Evolutionary conservation across 2,329 filamentous ascomycete genomes (phyloP), one percentile per base, ranked within the genome.

Genomic region (Elsinoe necatrix): DNA sequence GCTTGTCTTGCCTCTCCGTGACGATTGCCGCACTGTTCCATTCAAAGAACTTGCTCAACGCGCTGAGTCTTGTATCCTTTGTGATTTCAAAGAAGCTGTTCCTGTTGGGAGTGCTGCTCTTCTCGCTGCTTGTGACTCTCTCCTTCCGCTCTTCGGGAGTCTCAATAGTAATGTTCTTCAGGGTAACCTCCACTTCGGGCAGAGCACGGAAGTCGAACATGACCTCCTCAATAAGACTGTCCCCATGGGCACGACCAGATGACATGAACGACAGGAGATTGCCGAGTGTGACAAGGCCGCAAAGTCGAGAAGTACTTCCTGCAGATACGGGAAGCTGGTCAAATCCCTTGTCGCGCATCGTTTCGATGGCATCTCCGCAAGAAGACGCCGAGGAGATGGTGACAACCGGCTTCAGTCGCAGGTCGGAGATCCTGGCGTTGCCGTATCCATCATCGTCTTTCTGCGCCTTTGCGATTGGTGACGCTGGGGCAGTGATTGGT

Each of bases 21-120:
- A 98, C 89, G 50, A 98, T 84, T 0, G 93, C 93, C 0, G 93
- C 92, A 63, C 87, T 93, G 73, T 98, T 97, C 90, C 93, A 97
- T 74, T 97, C 90, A 62, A 97, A 89, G 74, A 98, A 98, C 66
- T 87, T 84, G 76, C 89, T 92, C 55, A 98, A 78, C 43, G 87
- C 85, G 47, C 80, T 82, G 37, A 98, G 78, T 2, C 87, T 86
- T 1, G 93, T 98, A 63, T 96, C 88, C 69, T 87, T 77, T 5
- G 93, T 97, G 68, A 98, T 95, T 73, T 97, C 87, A 52, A 97
- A 87, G 72, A 95, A 98, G 67, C 87, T 84, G 58, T 84, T 79
- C 20, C 71, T 68, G 71, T 81, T 80, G 62, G 69, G 67, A 11
- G 73, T 73, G 60, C 70, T 73, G 61, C 71, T 65, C 42, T 59